Base-by-base conservation (phyloP, 2,329 filamentous ascomycete genomes). In the Colletotrichum lupini region DNA sequence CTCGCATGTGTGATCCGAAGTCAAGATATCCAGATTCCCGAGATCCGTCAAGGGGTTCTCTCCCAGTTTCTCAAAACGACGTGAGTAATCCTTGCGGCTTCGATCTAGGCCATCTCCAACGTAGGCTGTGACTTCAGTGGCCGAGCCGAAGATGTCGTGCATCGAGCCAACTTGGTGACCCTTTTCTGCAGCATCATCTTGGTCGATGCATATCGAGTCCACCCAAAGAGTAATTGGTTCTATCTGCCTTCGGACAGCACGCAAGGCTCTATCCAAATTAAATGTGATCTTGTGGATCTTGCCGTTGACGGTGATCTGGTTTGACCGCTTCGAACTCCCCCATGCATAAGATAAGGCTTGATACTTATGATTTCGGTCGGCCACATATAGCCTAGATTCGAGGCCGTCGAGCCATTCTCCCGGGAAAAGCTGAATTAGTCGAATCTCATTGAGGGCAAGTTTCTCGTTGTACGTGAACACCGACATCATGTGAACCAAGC, bases 321-420 rank as follows among this genome's bases (percentile, higher is more conserved):
- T 73, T 70, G 16, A 69, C 61, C 24, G 72, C 68, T 42, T 75
- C 37, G 4, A 73, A 66, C 75, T 77, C 1, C 77, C 79, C 78
- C 79, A 80, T 1, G 78, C 77, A 26, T 81, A 81, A 3, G 78
- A 80, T 0, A 81, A 56, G 6, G 79, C 78, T 12, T 65, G 70
- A 26, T 80, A 80, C 7, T 52, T 3, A 9, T 64, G 42, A 22
- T 7, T 4, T 26, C 37, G 28, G 5, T 60, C 11, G 9, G 67
- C 58, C 16, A 71, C 24, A 24, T 72, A 67, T 4, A 75, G 16
- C 12, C 53, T 60, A 14, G 49, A 62, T 14, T 22, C 24, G 12
- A 75, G 67, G 6, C 64, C 63, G 16, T 72, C 74, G 2, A 67
- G 58, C 74, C 71, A 75, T 4, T 68, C 58, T 4, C 74, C 74